Evolutionary conservation across 2,329 filamentous ascomycete species (phyloP).

Genomic region (Zymoseptoria pseudotritici): DNA sequence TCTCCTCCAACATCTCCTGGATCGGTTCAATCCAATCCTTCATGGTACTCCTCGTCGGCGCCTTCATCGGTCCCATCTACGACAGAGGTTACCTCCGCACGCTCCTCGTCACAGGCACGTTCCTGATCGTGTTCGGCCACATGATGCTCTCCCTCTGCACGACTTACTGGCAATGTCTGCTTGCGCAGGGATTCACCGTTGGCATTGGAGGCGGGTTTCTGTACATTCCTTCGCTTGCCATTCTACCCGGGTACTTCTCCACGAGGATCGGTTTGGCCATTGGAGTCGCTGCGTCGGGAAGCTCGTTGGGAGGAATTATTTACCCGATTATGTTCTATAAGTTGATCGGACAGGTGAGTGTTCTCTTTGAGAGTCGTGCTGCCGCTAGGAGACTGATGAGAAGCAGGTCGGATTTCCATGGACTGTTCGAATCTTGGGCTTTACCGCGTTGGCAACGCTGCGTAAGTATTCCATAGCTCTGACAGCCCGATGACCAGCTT

Average conservation of each 20-base stretch:
- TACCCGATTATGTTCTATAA: constrained; percentile 32
- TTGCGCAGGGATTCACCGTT: constrained; percentile 44
- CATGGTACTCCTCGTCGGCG: constrained; percentile 40
- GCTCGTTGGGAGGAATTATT: constrained; percentile 32
- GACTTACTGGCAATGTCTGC: constrained; percentile 44
- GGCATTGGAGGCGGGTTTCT: constrained; percentile 39
- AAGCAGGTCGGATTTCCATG: constrained; percentile 25
- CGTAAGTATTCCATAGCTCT: not conserved
- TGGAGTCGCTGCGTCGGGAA: constrained; percentile 40
- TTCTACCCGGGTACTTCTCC: constrained; percentile 43
- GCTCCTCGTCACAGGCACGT: constrained; percentile 36
- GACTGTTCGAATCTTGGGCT: constrained; percentile 27
- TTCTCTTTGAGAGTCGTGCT: not conserved
- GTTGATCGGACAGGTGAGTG: constrained; percentile 15
- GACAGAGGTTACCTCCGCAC: constrained; percentile 42
- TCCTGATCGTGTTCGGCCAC: constrained; percentile 42
- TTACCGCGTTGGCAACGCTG: constrained; percentile 27
- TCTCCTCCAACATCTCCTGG: constrained; percentile 32
- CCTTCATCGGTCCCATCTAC: constrained; percentile 43
- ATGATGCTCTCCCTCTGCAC: constrained; percentile 46
- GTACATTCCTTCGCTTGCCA: constrained; percentile 41
- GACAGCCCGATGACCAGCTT: not conserved
- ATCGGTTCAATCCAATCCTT: constrained; percentile 44
- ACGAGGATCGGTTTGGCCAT: constrained; percentile 39
- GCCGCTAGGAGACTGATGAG: not conserved